Base-by-base conservation (phyloP, 192 early-diverging fungal genomes). In the Entomortierella chlamydospora region DNA sequence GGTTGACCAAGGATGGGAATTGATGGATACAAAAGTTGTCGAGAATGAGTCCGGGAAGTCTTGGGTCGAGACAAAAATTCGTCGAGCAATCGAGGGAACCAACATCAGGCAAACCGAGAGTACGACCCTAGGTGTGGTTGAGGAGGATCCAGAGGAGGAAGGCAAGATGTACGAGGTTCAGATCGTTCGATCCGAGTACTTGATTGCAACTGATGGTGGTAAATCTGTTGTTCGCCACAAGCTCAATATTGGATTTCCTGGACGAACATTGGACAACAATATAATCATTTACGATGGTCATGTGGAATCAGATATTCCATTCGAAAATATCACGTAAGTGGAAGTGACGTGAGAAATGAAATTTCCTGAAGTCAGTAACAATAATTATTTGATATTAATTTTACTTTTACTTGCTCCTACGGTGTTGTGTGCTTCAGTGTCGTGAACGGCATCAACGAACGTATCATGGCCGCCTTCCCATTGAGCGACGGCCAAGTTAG, bases 121-220 rank as follows among this genome's bases (percentile, higher is more conserved):
- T 41, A 64, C 52, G 11, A 55, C 70, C 15, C 22, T 79, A 12
- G 76, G 76, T 12, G 57, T 39, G 4, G 63, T 79, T 2, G 76
- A 79, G n/a, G 45, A 53, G 22, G 76, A 79, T 49, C 49, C 62
- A 0, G 76, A 79, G 22, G 68, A 79, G 52, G 41, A 34, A 15
- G 57, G 52, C 39, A 79, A 79, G 13, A 22, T n/a, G 43, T 79
- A 70, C 18, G 65, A 76, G 29, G 31, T 43, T 1, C 58, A 73
- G 49, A 31, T 68, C 0, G 54, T 82, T 11, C 10, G 56, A n/a
- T 73, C 72, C 2, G 41, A 73, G 39, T 82, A 82, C 62, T 47
- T 82, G 53, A 68, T 82, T 49, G 81, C 71, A 18, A 50, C 65
- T 22, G 81, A 82, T 43, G 81, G 81, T 11, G 81, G 81, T 56